Percentiles rank a stretch among this genome's conserved stretches.
Evolutionary conservation across 2,329 filamentous ascomycete species (phyloP).

Genomic region (Hyphodiscus sp.): DNA sequence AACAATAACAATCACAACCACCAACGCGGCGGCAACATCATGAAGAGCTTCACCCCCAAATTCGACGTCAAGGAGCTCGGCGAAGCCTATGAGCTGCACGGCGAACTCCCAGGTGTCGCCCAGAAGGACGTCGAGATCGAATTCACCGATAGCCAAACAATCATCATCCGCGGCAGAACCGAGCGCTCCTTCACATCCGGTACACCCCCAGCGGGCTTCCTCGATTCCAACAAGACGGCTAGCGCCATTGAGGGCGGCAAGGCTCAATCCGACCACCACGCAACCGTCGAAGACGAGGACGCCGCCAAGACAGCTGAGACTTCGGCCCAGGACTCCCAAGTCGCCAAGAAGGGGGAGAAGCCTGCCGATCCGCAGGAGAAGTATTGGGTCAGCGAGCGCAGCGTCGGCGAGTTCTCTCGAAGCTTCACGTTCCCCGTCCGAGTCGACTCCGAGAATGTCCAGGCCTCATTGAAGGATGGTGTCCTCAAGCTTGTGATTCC

Average conservation of each 20-base stretch:
- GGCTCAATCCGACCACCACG: constrained; percentile 21
- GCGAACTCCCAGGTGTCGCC: constrained; percentile 69
- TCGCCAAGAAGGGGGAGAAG: neutral
- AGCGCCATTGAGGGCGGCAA: constrained; percentile 32
- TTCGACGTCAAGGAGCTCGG: constrained; percentile 72
- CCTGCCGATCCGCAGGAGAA: neutral
- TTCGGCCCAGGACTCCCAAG: neutral
- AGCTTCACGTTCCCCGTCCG: constrained; percentile 58
- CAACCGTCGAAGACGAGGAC: constrained; percentile 49
- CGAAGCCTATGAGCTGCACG: constrained; percentile 67
- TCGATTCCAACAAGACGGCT: constrained; percentile 36
- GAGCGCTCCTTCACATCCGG: constrained; percentile 55
- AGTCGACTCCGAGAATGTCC: constrained; percentile 53
- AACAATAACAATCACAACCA: constrained; percentile 3
- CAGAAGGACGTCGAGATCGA: constrained; percentile 72
- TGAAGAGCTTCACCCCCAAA: constrained; percentile 60
- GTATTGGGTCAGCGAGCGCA: constrained; percentile 43
- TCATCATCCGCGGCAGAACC: constrained; percentile 62
- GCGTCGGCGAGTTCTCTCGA: constrained; percentile 57
- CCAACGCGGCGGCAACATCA: constrained; percentile 13
- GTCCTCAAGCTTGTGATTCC: constrained; percentile 55
- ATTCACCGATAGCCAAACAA: constrained; percentile 69
- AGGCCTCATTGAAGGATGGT: constrained; percentile 55
- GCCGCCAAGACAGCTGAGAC: constrained; percentile 7
- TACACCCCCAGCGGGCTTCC: constrained; percentile 36